Conservation (phyloP, 202 grass and related monocot species). For the Hordeum pubiflorum region DNA sequence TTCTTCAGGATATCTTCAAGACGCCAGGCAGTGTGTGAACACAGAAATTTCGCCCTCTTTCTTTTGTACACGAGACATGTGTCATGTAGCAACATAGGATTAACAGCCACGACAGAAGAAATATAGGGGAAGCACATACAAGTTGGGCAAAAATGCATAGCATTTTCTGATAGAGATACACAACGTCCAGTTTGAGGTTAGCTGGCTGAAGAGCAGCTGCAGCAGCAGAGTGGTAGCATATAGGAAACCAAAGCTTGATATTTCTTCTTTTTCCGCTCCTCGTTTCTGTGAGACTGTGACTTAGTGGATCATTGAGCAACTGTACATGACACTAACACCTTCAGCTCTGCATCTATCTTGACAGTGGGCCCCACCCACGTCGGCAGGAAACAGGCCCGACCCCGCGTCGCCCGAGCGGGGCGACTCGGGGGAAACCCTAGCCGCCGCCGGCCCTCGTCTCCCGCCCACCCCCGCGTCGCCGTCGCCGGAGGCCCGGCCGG, state of each 20-base stretch:
- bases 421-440: too few relatives aligned
- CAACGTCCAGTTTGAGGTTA: background rate
- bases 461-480: too few relatives aligned
- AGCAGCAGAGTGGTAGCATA: background rate
- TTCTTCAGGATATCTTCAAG: constrained; percentile 45
- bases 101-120: background rate
- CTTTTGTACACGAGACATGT: background rate
- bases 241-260: background rate
- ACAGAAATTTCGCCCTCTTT: background rate
- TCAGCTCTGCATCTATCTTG: background rate
- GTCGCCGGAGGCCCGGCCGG: too few relatives aligned
- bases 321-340: background rate
- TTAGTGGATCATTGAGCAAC: background rate
- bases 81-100: constrained; percentile 1
- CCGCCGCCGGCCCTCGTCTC: too few relatives aligned
- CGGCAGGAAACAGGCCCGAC: too few relatives aligned
- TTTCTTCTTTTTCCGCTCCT: background rate
- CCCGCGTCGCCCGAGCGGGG: too few relatives aligned
- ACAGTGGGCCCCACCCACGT: background rate
- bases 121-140: too few relatives aligned
- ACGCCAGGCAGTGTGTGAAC: background rate
- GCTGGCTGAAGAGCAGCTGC: background rate
- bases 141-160: background rate
- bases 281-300: too few relatives aligned
- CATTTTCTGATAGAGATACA: background rate